A percentile compares a stretch with the other conserved stretches of the same genome.
These are phyloP conservation scores for Xerocomellus chrysenteron DNA, from an alignment of 768 basidiomycete species.

Conservation along the genomic window DNA sequence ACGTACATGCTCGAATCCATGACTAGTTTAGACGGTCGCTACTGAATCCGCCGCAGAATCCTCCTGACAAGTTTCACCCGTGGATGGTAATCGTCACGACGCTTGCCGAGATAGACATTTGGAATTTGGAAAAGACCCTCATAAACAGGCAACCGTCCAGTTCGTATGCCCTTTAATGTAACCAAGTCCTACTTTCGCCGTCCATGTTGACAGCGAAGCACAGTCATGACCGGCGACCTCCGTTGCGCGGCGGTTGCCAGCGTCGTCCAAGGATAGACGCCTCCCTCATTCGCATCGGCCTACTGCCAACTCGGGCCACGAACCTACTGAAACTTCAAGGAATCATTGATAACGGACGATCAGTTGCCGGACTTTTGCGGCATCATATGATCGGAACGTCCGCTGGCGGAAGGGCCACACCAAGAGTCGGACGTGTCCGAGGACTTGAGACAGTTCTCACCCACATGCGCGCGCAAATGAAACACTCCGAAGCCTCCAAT, in stretches of 20 bases:
- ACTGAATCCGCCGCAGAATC: constrained; percentile 5
- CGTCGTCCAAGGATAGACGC: constrained; percentile 4
- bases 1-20: constrained; percentile 10
- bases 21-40: too few species aligned
- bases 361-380: neutral
- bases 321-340: neutral
- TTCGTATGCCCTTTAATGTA: neutral
- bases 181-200: neutral
- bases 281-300: constrained; percentile 4
- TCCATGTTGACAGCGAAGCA: constrained; percentile 2
- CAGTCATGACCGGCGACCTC: too few species aligned
- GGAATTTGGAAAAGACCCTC: neutral
- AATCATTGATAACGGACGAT: constrained; percentile 4
- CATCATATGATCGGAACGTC: too few species aligned
- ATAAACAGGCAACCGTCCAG: neutral
- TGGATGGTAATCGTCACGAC: neutral
- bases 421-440: constrained; percentile 11
- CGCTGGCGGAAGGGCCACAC: too few species aligned
- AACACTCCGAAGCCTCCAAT: constrained; percentile 8
- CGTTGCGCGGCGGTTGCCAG: neutral
- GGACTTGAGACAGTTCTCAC: constrained; percentile 7
- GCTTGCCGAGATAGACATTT: constrained; percentile 8
- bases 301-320: constrained; percentile 4
- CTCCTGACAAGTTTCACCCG: constrained; percentile 21
- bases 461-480: constrained; percentile 18